These are phyloP conservation scores for Diplodia corticola DNA, from an alignment of 2,329 filamentous ascomycete species.

Conservation along the genomic window DNA sequence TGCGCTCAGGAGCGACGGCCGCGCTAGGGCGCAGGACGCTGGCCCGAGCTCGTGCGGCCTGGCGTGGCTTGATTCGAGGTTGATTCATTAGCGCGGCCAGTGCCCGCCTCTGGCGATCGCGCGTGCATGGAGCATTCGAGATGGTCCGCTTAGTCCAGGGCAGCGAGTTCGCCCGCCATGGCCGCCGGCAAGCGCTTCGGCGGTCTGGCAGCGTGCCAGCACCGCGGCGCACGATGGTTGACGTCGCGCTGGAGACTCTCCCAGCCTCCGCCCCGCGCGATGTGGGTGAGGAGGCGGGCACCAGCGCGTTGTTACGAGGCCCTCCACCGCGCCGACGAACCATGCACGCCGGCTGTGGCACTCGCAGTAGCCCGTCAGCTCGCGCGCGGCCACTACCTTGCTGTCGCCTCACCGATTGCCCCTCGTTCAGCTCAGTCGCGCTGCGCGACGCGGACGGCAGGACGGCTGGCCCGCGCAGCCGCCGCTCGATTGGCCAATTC, in stretches of 20 bases:
- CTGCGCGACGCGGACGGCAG: neutral
- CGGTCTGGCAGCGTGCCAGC: neutral
- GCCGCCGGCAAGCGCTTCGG: neutral
- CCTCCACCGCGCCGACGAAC: slow-evolving; percentile 3
- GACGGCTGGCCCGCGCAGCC: neutral
- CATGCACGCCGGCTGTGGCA: slow-evolving; percentile 14
- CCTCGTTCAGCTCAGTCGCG: neutral
- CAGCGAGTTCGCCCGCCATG: neutral
- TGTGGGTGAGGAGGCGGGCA: slow-evolving; percentile 14
- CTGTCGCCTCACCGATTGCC: slow-evolving; percentile 5
- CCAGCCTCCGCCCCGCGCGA: slow-evolving; percentile 14
- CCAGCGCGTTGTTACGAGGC: slow-evolving; percentile 4
- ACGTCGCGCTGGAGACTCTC: neutral
- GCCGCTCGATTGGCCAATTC: slow-evolving; percentile 14
- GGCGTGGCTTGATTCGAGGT: slow-evolving; percentile 21
- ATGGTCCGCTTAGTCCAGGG: neutral
- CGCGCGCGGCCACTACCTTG: neutral
- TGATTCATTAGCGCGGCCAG: slow-evolving; percentile 20
- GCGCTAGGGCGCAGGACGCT: slow-evolving; percentile 9
- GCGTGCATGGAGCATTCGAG: slow-evolving; percentile 19
- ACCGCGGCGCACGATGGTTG: neutral
- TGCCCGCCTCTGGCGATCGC: slow-evolving; percentile 20
- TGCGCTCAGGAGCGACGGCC: slow-evolving; percentile 17
- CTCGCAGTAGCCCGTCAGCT: slow-evolving; percentile 16
- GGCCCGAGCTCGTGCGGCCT: slow-evolving; percentile 18